Evolutionary conservation across 257 asterid species (phyloP), one percentile per base, ranked within the genome.

Genomic region (Rauvolfia tetraphylla): DNA sequence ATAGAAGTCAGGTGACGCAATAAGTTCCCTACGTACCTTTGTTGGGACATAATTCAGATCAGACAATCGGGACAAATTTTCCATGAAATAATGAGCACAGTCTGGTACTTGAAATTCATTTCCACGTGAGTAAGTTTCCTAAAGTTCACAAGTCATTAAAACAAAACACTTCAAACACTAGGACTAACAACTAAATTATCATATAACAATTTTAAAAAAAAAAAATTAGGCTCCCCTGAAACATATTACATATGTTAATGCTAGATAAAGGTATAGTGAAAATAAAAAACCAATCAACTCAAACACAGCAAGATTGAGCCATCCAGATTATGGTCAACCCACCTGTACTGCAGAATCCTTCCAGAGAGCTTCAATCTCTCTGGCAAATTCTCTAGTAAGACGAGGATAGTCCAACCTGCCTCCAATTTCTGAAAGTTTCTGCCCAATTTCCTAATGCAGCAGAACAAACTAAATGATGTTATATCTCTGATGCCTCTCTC

Each of bases 41-140:
- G 97, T 90, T 63, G 99, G 99, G 78, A 88, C 81, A 83, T 95
- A 95, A 80, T 87, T 86, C 54, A 79, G 68, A 76, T 93, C 97
- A 71, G 97, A 89, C 70, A 95, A 73, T 84, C 98, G 90, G 56
- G 84, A 86, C 84, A 95, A 85, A 79, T 90, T 95, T 84, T 93
- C 97, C 98, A 95, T 95, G 83, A 93, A 93, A 83, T 90, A 95
- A 76, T 84, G 86, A 70, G 97, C 90, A 79, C 99, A 93, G 78
- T 91, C 99, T 33, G 99, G 99, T 84, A 95, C 93, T 79, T 95
- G 98, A 83, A 95, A 93, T 83, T 91, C 97, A 82, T 88, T 90
- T 39, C 99, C 93, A 77, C 93, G 97, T 57, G 83, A 78, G 81
- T 84, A 88, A 33, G 97, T 88, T 87, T 89, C 97, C 99, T 95